Conservation (phyloP, 2,329 filamentous ascomycete species). For the Chlorencoelia australis region DNA sequence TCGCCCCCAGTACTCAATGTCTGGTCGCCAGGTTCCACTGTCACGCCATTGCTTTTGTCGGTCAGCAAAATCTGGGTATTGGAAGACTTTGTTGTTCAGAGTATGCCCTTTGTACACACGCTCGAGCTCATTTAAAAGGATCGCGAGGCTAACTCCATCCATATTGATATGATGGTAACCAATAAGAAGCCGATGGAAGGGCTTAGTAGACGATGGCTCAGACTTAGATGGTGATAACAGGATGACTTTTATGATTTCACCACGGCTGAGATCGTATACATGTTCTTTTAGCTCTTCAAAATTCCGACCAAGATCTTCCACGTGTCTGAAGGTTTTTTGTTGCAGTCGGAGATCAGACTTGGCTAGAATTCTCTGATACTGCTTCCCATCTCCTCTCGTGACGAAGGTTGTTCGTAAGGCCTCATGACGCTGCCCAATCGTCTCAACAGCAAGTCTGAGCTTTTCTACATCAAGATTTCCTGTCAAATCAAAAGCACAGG, state of each 20-base stretch:
- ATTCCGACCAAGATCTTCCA: neutral
- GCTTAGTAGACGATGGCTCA: constrained; percentile 11
- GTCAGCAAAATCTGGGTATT: constrained; percentile 30
- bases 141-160: constrained; percentile 36
- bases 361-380: constrained; percentile 6
- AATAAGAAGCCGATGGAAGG: constrained; percentile 36
- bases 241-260: constrained; percentile 16
- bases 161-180: constrained; percentile 40
- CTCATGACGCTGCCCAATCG: constrained; percentile 19
- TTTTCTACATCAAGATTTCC: constrained; percentile 16
- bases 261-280: neutral
- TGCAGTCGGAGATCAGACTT: neutral
- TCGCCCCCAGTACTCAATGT: constrained; percentile 29
- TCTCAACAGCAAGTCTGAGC: constrained; percentile 15
- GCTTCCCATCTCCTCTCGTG: neutral
- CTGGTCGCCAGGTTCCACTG: constrained; percentile 20
- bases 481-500: constrained; percentile 11
- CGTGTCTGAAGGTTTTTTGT: neutral
- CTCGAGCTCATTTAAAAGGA: constrained; percentile 27
- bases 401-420: constrained; percentile 21
- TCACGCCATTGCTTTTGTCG: constrained; percentile 25
- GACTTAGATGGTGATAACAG: constrained; percentile 27
- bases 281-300: neutral
- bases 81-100: constrained; percentile 10
- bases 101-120: neutral